Percentiles rank a stretch among this genome's conserved stretches.
Evolutionary conservation across 148 eudicot species (phyloP).

Genomic region (Mesembryanthemum crystallinum): DNA sequence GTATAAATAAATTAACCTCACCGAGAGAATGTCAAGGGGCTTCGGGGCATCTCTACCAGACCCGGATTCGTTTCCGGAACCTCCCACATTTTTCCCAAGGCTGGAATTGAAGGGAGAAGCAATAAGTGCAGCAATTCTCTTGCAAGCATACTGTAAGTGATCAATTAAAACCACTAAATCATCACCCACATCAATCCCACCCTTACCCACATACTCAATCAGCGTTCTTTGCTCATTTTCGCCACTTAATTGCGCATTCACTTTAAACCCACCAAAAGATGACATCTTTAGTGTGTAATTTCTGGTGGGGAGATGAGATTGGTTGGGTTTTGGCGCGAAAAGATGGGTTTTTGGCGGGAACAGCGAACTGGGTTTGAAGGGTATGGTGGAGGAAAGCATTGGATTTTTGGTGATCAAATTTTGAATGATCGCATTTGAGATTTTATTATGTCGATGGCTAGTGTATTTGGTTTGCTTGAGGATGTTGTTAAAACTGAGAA

Average conservation of each 20-base stretch:
- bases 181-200: slow-evolving; percentile 70
- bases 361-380: slow-evolving; percentile 29
- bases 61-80: slow-evolving; percentile 21
- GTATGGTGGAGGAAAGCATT: slow-evolving; percentile 38
- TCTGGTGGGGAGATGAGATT: slow-evolving; percentile 16
- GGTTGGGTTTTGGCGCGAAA: slow-evolving; percentile 26
- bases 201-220: slow-evolving; percentile 65
- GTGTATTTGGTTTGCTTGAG: not conserved
- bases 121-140: slow-evolving; percentile 81
- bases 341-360: slow-evolving; percentile 37
- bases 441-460: not conserved
- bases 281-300: slow-evolving; percentile 40
- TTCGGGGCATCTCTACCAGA: slow-evolving; percentile 85
- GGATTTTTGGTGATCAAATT: slow-evolving; percentile 9
- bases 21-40: slow-evolving; percentile 88
- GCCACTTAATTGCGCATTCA: slow-evolving; percentile 36
- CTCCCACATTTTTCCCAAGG: slow-evolving; percentile 39
- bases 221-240: slow-evolving; percentile 45
- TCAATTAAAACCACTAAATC: slow-evolving; percentile 67
- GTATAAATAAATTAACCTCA: slow-evolving; percentile 19
- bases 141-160: slow-evolving; percentile 79
- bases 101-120: slow-evolving; percentile 77
- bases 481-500: not conserved
- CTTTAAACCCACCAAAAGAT: slow-evolving; percentile 37
- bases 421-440: slow-evolving; percentile 5